These are phyloP conservation scores for Tolypocladium ophioglossoides DNA, from an alignment of 2,329 filamentous ascomycete species.

Conservation along the genomic window DNA sequence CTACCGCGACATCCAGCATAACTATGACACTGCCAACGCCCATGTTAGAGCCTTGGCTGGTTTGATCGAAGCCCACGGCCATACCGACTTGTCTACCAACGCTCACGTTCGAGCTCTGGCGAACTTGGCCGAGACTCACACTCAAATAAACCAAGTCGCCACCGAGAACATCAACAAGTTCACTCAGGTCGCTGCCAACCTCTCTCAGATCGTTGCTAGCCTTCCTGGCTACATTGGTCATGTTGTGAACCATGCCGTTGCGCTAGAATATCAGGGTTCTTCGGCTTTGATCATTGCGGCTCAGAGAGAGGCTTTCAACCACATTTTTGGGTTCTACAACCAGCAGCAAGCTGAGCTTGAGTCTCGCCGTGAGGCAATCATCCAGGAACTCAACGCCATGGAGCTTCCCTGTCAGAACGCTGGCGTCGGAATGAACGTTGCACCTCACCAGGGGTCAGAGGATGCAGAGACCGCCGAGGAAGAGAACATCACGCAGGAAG, in stretches of 20 bases:
- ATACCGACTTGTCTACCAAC: slow-evolving; percentile 1
- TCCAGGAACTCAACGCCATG: not conserved
- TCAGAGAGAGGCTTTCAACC: not conserved
- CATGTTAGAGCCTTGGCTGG: slow-evolving; percentile 9
- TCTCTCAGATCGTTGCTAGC: not conserved
- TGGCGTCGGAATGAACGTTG: not conserved
- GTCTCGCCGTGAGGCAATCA: not conserved
- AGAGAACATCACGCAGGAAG: not conserved
- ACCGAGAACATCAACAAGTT: slow-evolving; percentile 8
- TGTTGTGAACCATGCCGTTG: slow-evolving; percentile 12
- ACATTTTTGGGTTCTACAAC: not conserved
- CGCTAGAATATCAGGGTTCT: slow-evolving; percentile 1
- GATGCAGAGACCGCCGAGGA: not conserved
- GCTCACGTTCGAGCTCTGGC: slow-evolving; percentile 3
- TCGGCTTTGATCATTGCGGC: not conserved
- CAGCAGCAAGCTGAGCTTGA: slow-evolving; percentile 12
- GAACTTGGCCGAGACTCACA: not conserved
- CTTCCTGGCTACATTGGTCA: slow-evolving; percentile 9
- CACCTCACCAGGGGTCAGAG: not conserved
- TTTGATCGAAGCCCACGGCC: slow-evolving; percentile 10
- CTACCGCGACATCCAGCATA: slow-evolving; percentile 9
- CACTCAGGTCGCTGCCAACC: not conserved
- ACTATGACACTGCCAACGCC: slow-evolving; percentile 6
- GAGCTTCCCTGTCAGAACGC: not conserved
- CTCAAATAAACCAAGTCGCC: not conserved